Percentiles rank a stretch among this genome's conserved stretches.
These are phyloP conservation scores for Trichomonas tenax DNA, from an alignment of 208 protist genomes.

Conservation along the genomic window DNA sequence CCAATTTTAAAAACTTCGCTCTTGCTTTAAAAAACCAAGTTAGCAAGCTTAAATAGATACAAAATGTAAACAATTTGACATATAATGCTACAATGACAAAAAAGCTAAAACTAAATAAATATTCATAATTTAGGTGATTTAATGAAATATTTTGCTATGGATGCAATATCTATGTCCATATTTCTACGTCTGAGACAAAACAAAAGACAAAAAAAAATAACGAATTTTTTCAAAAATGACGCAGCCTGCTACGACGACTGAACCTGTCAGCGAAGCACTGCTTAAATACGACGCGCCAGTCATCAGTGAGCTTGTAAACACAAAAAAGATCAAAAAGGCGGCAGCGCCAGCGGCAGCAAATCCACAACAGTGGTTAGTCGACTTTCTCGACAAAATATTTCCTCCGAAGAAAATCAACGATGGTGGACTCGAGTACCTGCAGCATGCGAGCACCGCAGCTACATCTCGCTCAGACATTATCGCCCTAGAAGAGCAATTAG, in stretches of 20 bases:
- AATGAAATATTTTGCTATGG: too few relatives aligned
- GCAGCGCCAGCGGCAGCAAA: neutral
- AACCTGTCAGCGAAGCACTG: neutral
- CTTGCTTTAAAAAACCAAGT: too few relatives aligned
- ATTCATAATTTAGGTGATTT: too few relatives aligned
- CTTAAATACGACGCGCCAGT: neutral
- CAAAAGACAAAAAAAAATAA: too few relatives aligned
- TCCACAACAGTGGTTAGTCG: neutral
- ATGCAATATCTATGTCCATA: too few relatives aligned
- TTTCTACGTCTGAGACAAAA: too few relatives aligned
- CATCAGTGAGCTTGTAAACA: neutral
- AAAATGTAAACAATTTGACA: too few relatives aligned
- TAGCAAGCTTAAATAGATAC: too few relatives aligned
- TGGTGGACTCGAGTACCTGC: neutral
- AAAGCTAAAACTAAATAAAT: too few relatives aligned
- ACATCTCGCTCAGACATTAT: conserved; percentile 62
- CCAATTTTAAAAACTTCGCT: too few relatives aligned
- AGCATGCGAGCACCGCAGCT: conserved; percentile 55
- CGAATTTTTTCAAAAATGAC: neutral
- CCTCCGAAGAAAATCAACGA: neutral
- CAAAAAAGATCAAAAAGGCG: neutral
- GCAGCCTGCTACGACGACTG: neutral
- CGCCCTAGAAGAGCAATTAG: conserved; percentile 66
- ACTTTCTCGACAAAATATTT: neutral
- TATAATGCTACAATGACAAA: too few relatives aligned